Percentiles rank a stretch among this genome's conserved stretches.
Conservation (phyloP, 805 yeast genomes). For the Grigorovia transvaalensis region DNA sequence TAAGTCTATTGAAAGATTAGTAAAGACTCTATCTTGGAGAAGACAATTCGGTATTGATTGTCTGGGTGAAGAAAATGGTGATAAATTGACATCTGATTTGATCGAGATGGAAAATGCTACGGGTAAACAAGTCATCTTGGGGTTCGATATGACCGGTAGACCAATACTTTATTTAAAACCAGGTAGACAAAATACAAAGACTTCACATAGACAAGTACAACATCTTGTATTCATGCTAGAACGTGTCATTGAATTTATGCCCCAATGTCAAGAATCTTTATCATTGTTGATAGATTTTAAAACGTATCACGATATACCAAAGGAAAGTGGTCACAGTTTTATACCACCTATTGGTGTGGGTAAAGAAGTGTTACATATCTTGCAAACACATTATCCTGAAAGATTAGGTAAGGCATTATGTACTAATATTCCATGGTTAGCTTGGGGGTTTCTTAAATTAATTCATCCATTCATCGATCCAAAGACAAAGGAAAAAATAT, state of each 20-base stretch:
- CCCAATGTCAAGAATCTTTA: slow-evolving; percentile 88
- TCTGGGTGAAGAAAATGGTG: slow-evolving; percentile 35
- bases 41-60: slow-evolving; percentile 72
- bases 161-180: slow-evolving; percentile 90
- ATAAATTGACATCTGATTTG: slow-evolving; percentile 43
- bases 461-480: slow-evolving; percentile 97
- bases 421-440: slow-evolving; percentile 89
- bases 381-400: slow-evolving; percentile 97
- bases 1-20: slow-evolving; percentile 65
- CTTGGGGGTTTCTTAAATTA: slow-evolving; percentile 82
- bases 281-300: slow-evolving; percentile 90
- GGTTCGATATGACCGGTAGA: slow-evolving; percentile 80
- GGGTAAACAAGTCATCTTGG: slow-evolving; percentile 87
- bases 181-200: slow-evolving; percentile 91
- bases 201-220: slow-evolving; percentile 87
- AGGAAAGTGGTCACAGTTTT: slow-evolving; percentile 46
- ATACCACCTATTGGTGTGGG: slow-evolving; percentile 86
- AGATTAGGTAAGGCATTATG: slow-evolving; percentile 86
- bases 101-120: slow-evolving; percentile 66
- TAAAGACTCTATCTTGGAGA: slow-evolving; percentile 81
- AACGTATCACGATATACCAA: slow-evolving; percentile 49
- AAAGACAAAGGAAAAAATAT: slow-evolving; percentile 83
- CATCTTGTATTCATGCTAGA: slow-evolving; percentile 90
- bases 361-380: slow-evolving; percentile 81
- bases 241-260: slow-evolving; percentile 88